Base-by-base conservation (phyloP, 805 yeast genomes). In the Candida morakotiae region DNA sequence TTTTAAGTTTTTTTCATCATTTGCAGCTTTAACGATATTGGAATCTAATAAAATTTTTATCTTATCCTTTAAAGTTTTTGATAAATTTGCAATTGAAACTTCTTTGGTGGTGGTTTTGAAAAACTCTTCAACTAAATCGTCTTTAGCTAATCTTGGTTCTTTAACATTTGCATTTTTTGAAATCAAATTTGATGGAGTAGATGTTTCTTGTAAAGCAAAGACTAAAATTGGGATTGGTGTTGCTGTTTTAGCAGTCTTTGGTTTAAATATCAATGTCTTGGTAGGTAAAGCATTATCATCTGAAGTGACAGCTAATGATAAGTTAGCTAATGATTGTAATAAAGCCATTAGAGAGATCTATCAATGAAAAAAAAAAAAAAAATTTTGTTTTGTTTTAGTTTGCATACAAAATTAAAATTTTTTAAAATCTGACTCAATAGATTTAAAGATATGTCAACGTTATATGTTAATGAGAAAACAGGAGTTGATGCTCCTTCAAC, bases 111-210 rank as follows among this genome's bases (percentile, higher is more conserved):
- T 43, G 25, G 71, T 65, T 26, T 67, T 62, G 45, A 83, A 83
- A 51, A 82, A 75, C 49, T 78, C 77, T 43, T 70, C 67, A 33
- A 87, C 81, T 48, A 87, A 70, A 39, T 83, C 95, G 45, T 84
- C 89, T 49, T 81, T 81, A 36, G 96, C 96, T 52, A 87, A 68
- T 62, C 96, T 77, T 46, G 94, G 94, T 43, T 87, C 96, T 63
- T 87, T 87, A 36, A 75, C 84, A 30, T 67, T 71, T 9, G 87
- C 83, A 28, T 77, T 71, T 39, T 71, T 67, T 39, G 95, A 89
- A 46, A 87, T 72, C 26, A 71, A 54, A 15, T 71, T 67, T 3
- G 83, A 62, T 33, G 94, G 86, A 23, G 95, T 86, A 32, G 70
- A 67, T 4, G 95, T 84, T 2, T 79, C 51, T 23, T 75, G 75